These are phyloP conservation scores for Coleophoma crateriformis DNA, from an alignment of 2,329 filamentous ascomycete genomes.

Conservation along the genomic window DNA sequence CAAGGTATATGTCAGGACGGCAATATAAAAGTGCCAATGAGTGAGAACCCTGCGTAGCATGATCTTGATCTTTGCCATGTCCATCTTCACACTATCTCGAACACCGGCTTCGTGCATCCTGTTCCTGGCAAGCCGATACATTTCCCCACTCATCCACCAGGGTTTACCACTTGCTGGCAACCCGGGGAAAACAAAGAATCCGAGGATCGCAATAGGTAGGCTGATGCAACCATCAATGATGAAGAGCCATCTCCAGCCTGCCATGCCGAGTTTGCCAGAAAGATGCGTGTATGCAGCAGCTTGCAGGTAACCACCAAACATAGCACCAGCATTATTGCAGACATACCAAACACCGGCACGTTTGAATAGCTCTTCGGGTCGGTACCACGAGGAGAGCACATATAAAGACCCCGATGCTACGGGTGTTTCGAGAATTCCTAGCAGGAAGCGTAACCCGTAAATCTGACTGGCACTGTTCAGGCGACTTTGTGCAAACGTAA, in stretches of 20 bases:
- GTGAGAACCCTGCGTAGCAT: not conserved
- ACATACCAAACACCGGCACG: conserved; percentile 35
- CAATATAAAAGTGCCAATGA: not conserved
- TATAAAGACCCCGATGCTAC: conserved; percentile 7
- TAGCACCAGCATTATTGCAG: conserved; percentile 26
- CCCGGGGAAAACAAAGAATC: conserved; percentile 8
- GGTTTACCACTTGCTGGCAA: not conserved
- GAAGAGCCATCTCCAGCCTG: conserved; percentile 44
- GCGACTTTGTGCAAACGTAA: conserved; percentile 7
- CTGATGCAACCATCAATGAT: conserved; percentile 37
- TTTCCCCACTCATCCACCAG: not conserved
- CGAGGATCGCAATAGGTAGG: conserved; percentile 17
- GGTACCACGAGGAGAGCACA: conserved; percentile 19
- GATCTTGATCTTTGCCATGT: not conserved
- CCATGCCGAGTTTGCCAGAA: conserved; percentile 7
- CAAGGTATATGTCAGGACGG: not conserved
- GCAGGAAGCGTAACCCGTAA: conserved; percentile 45
- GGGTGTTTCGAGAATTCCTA: conserved; percentile 45
- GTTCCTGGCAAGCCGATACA: not conserved
- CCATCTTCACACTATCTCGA: not conserved
- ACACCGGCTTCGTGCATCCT: not conserved
- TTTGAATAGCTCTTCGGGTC: conserved; percentile 33
- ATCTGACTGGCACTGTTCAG: conserved; percentile 22
- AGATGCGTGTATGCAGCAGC: conserved; percentile 27
- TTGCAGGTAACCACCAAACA: conserved; percentile 30